Percentiles rank a stretch among this genome's conserved stretches.
These are phyloP conservation scores for Beta vulgaris DNA, from an alignment of 148 eudicot genomes.

Conservation along the genomic window DNA sequence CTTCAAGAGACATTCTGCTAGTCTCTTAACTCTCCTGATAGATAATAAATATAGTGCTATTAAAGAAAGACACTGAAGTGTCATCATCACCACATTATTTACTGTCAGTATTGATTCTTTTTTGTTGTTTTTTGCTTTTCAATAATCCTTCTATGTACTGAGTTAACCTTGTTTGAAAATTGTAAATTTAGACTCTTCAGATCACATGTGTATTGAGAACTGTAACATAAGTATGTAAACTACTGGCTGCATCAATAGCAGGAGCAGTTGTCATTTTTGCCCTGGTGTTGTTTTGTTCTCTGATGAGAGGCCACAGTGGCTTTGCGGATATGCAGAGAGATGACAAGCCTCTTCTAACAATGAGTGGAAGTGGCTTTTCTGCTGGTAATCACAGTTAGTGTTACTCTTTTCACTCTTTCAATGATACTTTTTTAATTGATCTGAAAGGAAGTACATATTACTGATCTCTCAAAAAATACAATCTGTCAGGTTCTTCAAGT, in stretches of 20 bases:
- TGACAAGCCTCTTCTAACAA: slow-evolving; percentile 52
- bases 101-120: too few species aligned
- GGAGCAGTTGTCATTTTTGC: slow-evolving; percentile 33
- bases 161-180: too few species aligned
- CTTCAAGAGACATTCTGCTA: too few species aligned
- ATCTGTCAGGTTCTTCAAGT: slow-evolving; percentile 43
- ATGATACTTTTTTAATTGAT: background rate
- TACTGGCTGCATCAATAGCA: slow-evolving; percentile 31
- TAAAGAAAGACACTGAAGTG: too few species aligned
- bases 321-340: slow-evolving; percentile 37
- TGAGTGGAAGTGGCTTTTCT: slow-evolving; percentile 33
- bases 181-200: too few species aligned
- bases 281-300: slow-evolving; percentile 36
- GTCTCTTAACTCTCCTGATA: too few species aligned
- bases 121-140: too few species aligned
- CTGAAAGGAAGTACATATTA: background rate
- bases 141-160: too few species aligned
- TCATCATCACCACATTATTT: too few species aligned
- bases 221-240: too few species aligned
- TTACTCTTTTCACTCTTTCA: background rate
- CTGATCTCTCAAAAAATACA: background rate
- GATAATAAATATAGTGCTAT: too few species aligned
- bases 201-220: too few species aligned
- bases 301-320: slow-evolving; percentile 20
- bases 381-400: slow-evolving; percentile 32